phyloP scores from a whole-genome alignment of 768 basidiomycete species.

The Brasilioporus rufonigricans region DNA sequence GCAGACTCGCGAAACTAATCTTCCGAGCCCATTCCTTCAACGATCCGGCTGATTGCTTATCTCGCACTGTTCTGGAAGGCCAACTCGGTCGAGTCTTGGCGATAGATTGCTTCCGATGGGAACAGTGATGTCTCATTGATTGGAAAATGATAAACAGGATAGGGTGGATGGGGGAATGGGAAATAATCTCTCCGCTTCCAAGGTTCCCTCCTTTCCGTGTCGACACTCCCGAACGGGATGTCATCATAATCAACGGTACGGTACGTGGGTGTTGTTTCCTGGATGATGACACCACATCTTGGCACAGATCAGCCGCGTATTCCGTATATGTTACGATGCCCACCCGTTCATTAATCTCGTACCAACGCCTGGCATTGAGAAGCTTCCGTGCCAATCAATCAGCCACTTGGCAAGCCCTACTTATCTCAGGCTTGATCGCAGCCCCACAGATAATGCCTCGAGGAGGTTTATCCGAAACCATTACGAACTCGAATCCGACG shows the following conservation, averaged over 20 bases:
- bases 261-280: background rate
- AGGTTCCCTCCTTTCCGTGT: background rate
- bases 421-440: constrained; percentile 4
- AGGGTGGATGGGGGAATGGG: too few relatives aligned
- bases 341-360: background rate
- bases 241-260: constrained; percentile 3
- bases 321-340: background rate
- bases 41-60: background rate
- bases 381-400: constrained; percentile 20
- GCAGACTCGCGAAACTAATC: too few relatives aligned
- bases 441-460: constrained; percentile 4
- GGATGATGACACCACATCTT: background rate
- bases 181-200: too few relatives aligned
- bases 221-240: background rate
- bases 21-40: too few relatives aligned
- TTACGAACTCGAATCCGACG: too few relatives aligned
- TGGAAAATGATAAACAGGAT: background rate
- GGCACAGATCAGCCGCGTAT: background rate
- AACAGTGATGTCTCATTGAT: background rate
- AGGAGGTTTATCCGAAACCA: constrained; percentile 9
- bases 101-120: background rate
- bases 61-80: constrained; percentile 9
- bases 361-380: constrained; percentile 6
- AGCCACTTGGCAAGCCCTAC: constrained; percentile 1
- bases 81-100: background rate